phyloP scores from a whole-genome alignment of 2,329 filamentous ascomycete species.

The Apiospora arundinis region DNA sequence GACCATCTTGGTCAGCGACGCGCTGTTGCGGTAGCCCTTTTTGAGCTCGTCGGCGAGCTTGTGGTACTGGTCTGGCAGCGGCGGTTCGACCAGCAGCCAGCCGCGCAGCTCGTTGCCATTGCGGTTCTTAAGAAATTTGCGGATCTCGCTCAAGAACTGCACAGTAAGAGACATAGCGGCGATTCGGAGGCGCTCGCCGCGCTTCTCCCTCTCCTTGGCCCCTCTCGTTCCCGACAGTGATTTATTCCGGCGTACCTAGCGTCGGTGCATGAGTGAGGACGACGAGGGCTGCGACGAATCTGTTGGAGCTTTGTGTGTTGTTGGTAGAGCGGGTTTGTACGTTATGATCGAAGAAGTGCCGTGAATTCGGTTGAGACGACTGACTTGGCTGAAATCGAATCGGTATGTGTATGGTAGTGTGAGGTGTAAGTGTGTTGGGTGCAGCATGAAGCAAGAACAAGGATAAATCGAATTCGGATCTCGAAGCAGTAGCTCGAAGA shows the following conservation, averaged over 20 bases:
- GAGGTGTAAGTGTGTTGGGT: background rate
- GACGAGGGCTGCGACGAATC: background rate
- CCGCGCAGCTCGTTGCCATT: slow-evolving; percentile 71
- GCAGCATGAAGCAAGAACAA: background rate
- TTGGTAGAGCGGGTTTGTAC: background rate
- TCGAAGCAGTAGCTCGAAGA: background rate
- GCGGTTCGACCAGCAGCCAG: slow-evolving; percentile 78
- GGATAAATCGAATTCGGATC: background rate
- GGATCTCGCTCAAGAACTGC: slow-evolving; percentile 72
- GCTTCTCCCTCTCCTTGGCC: background rate
- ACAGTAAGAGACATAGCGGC: slow-evolving; percentile 65
- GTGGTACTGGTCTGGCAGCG: slow-evolving; percentile 70
- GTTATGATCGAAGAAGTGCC: background rate
- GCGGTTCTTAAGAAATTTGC: slow-evolving; percentile 64
- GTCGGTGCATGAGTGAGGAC: slow-evolving; percentile 4
- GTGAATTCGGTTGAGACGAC: background rate
- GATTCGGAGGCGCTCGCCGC: slow-evolving; percentile 4
- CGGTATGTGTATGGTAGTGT: background rate
- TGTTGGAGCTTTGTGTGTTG: background rate
- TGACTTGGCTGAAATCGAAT: background rate
- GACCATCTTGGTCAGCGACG: slow-evolving; percentile 67
- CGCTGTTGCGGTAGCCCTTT: slow-evolving; percentile 57
- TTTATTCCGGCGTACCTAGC: background rate
- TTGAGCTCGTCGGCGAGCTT: slow-evolving; percentile 73
- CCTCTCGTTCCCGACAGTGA: background rate